A percentile compares a stretch with the other conserved stretches of the same genome.
phyloP scores from a whole-genome alignment of 768 basidiomycete genomes.

The Glaciozyma martinii region DNA sequence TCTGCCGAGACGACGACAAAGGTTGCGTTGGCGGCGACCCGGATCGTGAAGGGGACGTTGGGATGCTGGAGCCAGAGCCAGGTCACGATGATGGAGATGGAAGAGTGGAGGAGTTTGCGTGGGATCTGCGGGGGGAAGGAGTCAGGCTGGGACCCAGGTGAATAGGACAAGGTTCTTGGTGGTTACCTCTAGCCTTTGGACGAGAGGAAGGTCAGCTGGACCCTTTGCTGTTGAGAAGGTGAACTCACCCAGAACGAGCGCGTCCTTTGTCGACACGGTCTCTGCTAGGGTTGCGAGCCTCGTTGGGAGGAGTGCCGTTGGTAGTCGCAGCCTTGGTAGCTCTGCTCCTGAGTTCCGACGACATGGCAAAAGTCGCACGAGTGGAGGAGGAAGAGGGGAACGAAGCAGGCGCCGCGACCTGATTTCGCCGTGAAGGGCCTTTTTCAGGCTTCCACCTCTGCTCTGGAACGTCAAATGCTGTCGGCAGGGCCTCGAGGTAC shows the following conservation, averaged over 20 bases:
- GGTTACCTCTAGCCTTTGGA: neutral
- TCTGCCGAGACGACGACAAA: constrained; percentile 28
- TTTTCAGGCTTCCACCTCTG: neutral
- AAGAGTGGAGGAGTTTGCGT: constrained; percentile 32
- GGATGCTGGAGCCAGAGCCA: constrained; percentile 28
- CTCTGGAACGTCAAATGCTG: neutral
- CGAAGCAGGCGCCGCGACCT: neutral
- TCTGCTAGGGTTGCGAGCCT: neutral
- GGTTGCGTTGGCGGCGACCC: constrained; percentile 7
- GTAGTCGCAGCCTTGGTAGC: neutral
- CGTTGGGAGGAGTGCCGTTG: neutral
- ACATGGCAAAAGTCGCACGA: no score
- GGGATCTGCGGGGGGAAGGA: constrained; percentile 19
- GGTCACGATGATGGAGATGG: constrained; percentile 24
- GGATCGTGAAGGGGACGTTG: constrained; percentile 19
- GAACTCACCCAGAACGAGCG: constrained; percentile 19
- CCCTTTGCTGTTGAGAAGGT: neutral
- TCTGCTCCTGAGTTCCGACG: neutral
- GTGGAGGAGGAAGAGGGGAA: no score
- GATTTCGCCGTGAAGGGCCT: no score
- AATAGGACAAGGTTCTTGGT: neutral
- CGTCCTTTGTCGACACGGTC: constrained; percentile 25
- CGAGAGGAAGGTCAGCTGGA: neutral
- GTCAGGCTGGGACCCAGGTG: neutral
- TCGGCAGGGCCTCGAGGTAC: neutral